phyloP scores from a whole-genome alignment of 257 asterid species.

The Henckelia pumila region DNA sequence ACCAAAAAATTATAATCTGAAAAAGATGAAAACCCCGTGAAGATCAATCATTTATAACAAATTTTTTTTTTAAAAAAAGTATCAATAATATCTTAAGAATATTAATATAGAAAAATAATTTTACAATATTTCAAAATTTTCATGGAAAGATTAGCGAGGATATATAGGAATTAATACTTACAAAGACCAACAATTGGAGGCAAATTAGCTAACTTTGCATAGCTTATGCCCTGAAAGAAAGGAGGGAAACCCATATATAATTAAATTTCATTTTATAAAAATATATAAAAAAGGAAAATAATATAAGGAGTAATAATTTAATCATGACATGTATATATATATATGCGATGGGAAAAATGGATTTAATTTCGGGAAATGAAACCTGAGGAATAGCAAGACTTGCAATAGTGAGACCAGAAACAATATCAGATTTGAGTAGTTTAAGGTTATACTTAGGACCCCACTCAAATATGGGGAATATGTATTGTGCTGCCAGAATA shows the following conservation, averaged over 20 bases:
- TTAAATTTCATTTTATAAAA: not conserved
- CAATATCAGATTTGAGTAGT: conserved; percentile 71
- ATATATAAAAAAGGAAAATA: not conserved
- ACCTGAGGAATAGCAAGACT: conserved; percentile 95
- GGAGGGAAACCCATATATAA: not conserved
- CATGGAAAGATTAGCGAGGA: not conserved
- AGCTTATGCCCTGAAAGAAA: conserved; percentile 73
- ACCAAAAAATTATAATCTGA: too few relatives aligned
- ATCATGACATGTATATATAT: too few relatives aligned
- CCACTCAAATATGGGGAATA: conserved; percentile 81
- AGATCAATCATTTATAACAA: too few relatives aligned
- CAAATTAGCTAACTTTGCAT: conserved; percentile 85
- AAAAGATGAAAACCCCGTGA: too few relatives aligned
- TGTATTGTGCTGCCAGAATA: conserved; percentile 57
- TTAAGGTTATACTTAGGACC: conserved; percentile 57
- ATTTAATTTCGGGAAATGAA: not conserved
- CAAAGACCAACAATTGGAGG: conserved; percentile 93
- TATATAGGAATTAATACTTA: conserved; percentile 36
- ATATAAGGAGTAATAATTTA: too few relatives aligned
- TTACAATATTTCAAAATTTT: not conserved
- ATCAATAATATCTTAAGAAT: too few relatives aligned
- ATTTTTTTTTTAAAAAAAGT: too few relatives aligned
- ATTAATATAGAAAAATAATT: not conserved
- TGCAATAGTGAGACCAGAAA: conserved; percentile 93
- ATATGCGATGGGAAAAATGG: too few relatives aligned